Evolutionary conservation across 768 basidiomycete species (phyloP).

Genomic region (Termitomyces sp.): DNA sequence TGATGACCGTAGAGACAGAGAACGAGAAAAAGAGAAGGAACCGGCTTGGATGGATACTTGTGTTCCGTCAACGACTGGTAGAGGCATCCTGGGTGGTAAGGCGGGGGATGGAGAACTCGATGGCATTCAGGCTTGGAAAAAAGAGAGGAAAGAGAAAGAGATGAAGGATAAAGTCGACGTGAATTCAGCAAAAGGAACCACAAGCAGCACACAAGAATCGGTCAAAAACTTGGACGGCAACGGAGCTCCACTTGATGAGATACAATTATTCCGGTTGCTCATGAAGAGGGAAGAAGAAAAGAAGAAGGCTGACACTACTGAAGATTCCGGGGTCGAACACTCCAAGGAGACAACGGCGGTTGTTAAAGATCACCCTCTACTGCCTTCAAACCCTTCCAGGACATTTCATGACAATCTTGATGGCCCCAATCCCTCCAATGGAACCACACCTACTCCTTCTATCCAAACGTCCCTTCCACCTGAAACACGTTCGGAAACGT

Average conservation of each 20-base stretch:
- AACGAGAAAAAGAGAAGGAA: constrained; percentile 74
- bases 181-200: constrained; percentile 2
- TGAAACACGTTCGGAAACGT: neutral
- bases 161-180: constrained; percentile 41
- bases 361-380: neutral
- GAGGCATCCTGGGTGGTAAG: constrained; percentile 62
- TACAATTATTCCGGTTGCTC: constrained; percentile 75
- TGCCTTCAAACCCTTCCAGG: neutral
- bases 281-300: constrained; percentile 73
- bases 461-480: constrained; percentile 4
- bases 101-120: constrained; percentile 64
- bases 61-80: constrained; percentile 51
- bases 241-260: constrained; percentile 63
- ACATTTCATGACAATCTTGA: neutral
- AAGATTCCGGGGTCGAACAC: neutral
- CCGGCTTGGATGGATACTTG: constrained; percentile 93
- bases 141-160: constrained; percentile 73
- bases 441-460: constrained; percentile 1
- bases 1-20: constrained; percentile 34
- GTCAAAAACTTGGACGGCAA: constrained; percentile 15
- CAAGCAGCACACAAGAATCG: constrained; percentile 2
- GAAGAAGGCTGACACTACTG: constrained; percentile 25
- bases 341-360: neutral
- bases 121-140: constrained; percentile 85
- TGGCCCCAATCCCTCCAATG: neutral